Percentiles rank a stretch among this genome's conserved stretches.
phyloP scores from a whole-genome alignment of 2,329 filamentous ascomycete species.

The Elsinoe fawcettii region DNA sequence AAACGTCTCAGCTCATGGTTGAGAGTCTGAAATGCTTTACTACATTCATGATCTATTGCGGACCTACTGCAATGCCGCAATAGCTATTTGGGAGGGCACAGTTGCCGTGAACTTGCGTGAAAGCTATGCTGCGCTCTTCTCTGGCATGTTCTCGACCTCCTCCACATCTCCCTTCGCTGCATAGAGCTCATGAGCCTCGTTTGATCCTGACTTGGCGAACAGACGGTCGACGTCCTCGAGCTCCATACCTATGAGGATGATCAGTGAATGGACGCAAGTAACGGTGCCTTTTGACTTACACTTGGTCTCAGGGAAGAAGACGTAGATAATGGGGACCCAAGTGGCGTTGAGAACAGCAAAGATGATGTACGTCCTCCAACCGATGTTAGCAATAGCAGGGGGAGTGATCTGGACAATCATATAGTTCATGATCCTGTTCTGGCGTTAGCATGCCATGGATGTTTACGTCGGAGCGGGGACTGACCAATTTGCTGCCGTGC shows the following conservation, averaged over 20 bases:
- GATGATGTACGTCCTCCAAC: conserved; percentile 50
- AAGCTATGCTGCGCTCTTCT: neutral
- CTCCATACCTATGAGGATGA: conserved; percentile 7
- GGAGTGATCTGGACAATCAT: conserved; percentile 50
- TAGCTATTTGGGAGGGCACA: too few species aligned
- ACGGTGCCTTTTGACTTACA: conserved; percentile 1
- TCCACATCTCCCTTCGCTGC: conserved; percentile 15
- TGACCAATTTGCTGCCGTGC: too few species aligned
- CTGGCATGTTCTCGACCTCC: conserved; percentile 6
- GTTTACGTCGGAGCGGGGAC: too few species aligned
- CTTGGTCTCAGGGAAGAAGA: conserved; percentile 16
- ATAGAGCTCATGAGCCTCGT: conserved; percentile 11
- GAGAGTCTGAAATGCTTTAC: too few species aligned
- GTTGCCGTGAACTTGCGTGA: neutral
- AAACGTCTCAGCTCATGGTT: too few species aligned
- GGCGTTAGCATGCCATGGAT: too few species aligned
- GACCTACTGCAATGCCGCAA: too few species aligned
- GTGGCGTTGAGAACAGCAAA: conserved; percentile 38
- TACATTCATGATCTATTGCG: too few species aligned
- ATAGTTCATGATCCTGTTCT: conserved; percentile 26
- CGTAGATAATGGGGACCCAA: conserved; percentile 32
- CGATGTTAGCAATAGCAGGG: conserved; percentile 49
- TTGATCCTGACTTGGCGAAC: conserved; percentile 14
- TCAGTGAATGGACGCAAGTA: neutral
- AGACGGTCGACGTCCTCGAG: conserved; percentile 18